phyloP scores from a whole-genome alignment of 1,284 basidiomycete genomes.

The Peniophora sp. region DNA sequence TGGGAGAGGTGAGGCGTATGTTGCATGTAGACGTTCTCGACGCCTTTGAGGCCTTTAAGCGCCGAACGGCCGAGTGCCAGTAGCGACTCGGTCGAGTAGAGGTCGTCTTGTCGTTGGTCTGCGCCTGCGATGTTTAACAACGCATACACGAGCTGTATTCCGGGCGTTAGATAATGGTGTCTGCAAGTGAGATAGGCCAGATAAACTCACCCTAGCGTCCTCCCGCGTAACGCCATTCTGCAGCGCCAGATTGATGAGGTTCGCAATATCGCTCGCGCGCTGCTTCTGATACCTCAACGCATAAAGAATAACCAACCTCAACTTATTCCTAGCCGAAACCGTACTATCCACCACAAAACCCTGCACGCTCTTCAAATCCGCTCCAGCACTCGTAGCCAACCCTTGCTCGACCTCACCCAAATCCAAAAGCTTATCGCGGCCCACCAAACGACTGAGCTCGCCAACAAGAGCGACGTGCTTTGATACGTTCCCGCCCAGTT shows the following conservation, averaged over 20 bases:
- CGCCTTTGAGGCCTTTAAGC: slow-evolving; percentile 91
- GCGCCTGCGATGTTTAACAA: slow-evolving; percentile 91
- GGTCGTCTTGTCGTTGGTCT: slow-evolving; percentile 94
- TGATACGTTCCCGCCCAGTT: slow-evolving; percentile 95
- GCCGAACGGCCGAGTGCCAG: slow-evolving; percentile 93
- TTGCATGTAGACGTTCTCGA: slow-evolving; percentile 99
- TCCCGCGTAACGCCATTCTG: slow-evolving; percentile 78
- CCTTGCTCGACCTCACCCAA: slow-evolving; percentile 96
- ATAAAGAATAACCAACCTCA: slow-evolving; percentile 90
- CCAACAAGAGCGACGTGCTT: slow-evolving; percentile 98
- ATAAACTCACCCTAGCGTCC: slow-evolving; percentile 64
- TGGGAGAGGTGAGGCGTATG: slow-evolving; percentile 91
- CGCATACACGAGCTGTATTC: slow-evolving; percentile 79
- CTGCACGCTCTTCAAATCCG: slow-evolving; percentile 85
- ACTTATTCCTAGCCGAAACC: slow-evolving; percentile 76
- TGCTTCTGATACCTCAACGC: slow-evolving; percentile 94
- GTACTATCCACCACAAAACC: slow-evolving; percentile 59
- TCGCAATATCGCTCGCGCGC: slow-evolving; percentile 77
- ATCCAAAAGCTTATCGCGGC: slow-evolving; percentile 78
- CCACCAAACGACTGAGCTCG: slow-evolving; percentile 88
- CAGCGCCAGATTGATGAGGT: slow-evolving; percentile 77
- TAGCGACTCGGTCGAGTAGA: slow-evolving; percentile 94
- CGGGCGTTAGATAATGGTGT: not conserved
- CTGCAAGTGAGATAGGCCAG: not conserved
- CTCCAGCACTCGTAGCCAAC: slow-evolving; percentile 84